Evolutionary conservation across 2,329 filamentous ascomycete genomes (phyloP), one percentile per base, ranked within the genome.

Genomic region (Emmonsiellopsis sp.): DNA sequence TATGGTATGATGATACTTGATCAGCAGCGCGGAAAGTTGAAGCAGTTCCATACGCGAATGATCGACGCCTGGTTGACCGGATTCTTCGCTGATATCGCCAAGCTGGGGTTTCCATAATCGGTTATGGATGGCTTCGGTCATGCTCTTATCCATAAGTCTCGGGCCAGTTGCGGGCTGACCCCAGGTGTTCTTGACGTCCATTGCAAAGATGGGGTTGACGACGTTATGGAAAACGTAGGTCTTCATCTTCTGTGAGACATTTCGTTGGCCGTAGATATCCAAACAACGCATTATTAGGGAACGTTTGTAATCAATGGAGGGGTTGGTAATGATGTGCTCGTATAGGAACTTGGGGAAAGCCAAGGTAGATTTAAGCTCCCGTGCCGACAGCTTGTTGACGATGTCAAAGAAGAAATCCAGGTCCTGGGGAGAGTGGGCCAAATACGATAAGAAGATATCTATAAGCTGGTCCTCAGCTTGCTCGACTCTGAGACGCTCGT

Each of bases 1-100:
- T 52, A 90, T 87, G 34, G 82, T 81, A 63, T 92, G 84, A 63
- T 98, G 89, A 63, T 97, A 95, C 66, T 98, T 98, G 70, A 98
- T 86, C 40, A 98, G 77, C 75, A 98, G 84, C 0, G 93, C 91
- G 5, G 93, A 96, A 44, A 97, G 80, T 67, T 99, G 94, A 45
- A 99, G 80, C 8, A 96, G 81, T 66, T 98, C 94, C 83, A 97
- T 95, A 13, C 93, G 81, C 1, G 91, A 94, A 69, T 97, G 93
- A 65, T 98, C 93, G 50, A 97, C 89, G 10, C 91, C 90, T 37
- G 87, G 82, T 62, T 92, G 89, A 3, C 81, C 82, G 37, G 85
- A 82, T 62, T 97, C 93, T 61, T 97, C 92, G 40, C 84, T 83
- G 2, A 85, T 78, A 68, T 95, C 90, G 31, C 86, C 83, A 34